Percentiles rank a stretch among this genome's conserved stretches.
phyloP scores from a whole-genome alignment of 345 rosid genomes.

The Dipteronia sinensis region DNA sequence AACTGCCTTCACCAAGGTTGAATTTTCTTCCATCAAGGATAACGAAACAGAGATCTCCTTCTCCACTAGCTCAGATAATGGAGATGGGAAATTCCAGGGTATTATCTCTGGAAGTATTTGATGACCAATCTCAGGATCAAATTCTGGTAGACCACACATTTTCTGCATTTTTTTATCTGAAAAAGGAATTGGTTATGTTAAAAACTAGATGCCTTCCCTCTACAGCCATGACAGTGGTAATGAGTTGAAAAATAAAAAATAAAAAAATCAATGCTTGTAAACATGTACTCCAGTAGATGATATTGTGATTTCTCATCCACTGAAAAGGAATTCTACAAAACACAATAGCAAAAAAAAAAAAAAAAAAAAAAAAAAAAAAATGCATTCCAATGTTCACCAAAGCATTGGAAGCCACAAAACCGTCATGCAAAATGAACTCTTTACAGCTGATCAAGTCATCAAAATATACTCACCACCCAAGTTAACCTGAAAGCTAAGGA shows the following conservation, averaged over 20 bases:
- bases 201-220: neutral
- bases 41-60: conserved; percentile 60
- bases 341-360: neutral
- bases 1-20: conserved; percentile 31
- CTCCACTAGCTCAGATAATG: conserved; percentile 70
- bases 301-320: neutral
- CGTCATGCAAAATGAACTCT: neutral
- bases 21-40: conserved; percentile 46
- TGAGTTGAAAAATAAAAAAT: neutral
- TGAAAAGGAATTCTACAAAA: neutral
- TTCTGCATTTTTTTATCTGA: conserved; percentile 44
- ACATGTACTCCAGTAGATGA: neutral
- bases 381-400: neutral
- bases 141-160: conserved; percentile 33
- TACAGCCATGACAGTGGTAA: neutral
- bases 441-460: neutral
- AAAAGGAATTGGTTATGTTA: conserved; percentile 17
- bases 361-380: neutral
- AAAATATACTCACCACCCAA: neutral
- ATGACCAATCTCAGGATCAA: conserved; percentile 67
- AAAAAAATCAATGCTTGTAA: neutral
- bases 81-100: conserved; percentile 74
- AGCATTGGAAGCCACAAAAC: conserved; percentile 1
- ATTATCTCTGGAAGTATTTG: conserved; percentile 59
- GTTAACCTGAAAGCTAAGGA: neutral